Evolutionary conservation across 441 rosid species (phyloP).

Genomic region (Rhodomyrtus psidioides): DNA sequence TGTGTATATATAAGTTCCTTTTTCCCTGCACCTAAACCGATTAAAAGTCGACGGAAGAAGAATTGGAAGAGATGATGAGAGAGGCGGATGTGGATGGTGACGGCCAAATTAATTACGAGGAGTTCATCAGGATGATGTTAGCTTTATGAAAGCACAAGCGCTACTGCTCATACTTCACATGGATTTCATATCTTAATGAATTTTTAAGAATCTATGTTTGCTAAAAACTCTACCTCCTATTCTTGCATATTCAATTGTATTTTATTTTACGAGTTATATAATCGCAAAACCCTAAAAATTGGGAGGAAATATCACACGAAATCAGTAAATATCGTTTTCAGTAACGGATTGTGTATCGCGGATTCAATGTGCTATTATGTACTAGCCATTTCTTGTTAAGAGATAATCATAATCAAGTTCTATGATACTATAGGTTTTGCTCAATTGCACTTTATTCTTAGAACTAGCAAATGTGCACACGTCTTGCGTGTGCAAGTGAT

Average conservation of each 20-base stretch:
- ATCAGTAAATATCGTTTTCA: no score
- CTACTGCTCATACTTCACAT: background rate
- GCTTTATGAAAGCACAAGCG: background rate
- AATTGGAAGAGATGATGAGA: conserved; percentile 29
- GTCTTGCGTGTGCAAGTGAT: background rate
- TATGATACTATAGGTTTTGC: background rate
- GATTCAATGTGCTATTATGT: background rate
- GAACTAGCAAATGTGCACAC: background rate
- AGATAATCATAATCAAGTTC: background rate
- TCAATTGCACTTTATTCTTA: background rate
- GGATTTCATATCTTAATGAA: background rate
- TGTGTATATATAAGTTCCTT: no score
- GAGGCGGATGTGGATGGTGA: conserved; percentile 44
- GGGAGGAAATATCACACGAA: background rate
- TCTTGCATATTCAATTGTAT: background rate
- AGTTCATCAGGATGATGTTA: conserved; percentile 30
- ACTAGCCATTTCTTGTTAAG: background rate
- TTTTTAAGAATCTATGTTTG: background rate
- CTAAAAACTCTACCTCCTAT: background rate
- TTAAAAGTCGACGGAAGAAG: conserved; percentile 32
- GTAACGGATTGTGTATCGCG: no score
- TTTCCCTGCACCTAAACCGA: no score
- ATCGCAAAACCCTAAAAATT: background rate
- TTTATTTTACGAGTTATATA: background rate
- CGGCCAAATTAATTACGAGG: conserved; percentile 30